A percentile compares a stretch with the other conserved stretches of the same genome.
phyloP scores from a whole-genome alignment of 768 basidiomycete species.

The Inosperma sp. region DNA sequence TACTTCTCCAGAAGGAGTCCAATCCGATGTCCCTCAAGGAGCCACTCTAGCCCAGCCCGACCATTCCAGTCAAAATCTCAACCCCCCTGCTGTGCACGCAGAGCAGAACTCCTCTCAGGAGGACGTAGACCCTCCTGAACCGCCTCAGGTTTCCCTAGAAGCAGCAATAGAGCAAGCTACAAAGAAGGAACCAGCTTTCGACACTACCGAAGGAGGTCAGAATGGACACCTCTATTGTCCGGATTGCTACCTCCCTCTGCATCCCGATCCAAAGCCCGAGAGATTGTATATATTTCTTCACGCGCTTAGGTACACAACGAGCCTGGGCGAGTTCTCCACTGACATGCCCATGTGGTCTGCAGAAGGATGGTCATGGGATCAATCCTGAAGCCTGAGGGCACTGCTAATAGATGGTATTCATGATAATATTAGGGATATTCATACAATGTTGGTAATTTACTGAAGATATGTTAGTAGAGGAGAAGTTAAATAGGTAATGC shows the following conservation, averaged over 20 bases:
- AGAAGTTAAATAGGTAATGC: conserved; percentile 1
- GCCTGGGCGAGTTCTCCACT: conserved; percentile 78
- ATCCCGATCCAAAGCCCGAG: conserved; percentile 91
- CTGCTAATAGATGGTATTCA: too few relatives aligned
- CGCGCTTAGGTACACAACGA: conserved; percentile 78
- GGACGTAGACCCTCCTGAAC: conserved; percentile 7
- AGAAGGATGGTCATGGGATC: conserved; percentile 68
- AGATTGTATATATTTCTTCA: conserved; percentile 94
- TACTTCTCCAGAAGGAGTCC: background rate
- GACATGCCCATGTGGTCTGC: conserved; percentile 88
- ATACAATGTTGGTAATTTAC: too few relatives aligned
- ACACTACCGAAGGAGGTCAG: conserved; percentile 34
- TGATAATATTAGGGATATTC: too few relatives aligned
- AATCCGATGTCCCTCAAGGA: background rate
- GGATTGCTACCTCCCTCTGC: conserved; percentile 88
- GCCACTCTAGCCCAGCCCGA: background rate
- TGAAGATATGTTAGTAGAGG: conserved; percentile 5
- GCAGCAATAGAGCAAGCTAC: conserved; percentile 47
- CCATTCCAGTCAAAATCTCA: too few relatives aligned
- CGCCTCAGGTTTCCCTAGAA: conserved; percentile 40
- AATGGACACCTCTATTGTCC: conserved; percentile 64
- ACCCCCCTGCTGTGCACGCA: too few relatives aligned
- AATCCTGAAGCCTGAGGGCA: conserved; percentile 21
- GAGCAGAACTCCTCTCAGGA: too few relatives aligned
- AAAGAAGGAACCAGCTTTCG: conserved; percentile 34